Evolutionary conservation across 257 asterid genomes (phyloP), one percentile per base, ranked within the genome.

Genomic region (Solanum rostratum): DNA sequence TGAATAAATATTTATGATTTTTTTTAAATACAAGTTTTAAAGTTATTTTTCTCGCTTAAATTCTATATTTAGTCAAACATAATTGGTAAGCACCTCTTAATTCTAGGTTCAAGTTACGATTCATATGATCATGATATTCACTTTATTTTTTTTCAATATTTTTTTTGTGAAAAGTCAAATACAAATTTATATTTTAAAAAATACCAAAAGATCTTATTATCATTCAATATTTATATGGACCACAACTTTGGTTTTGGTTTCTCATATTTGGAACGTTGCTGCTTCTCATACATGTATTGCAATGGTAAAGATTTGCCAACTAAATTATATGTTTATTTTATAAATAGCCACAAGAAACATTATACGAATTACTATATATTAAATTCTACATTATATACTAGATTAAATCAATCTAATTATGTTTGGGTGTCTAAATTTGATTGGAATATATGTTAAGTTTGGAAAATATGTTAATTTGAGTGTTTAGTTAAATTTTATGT

Each of bases 211-310:
- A 22, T 10, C 3, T 4, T 60, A 24, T 60, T 24, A 22, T 62
- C 19, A 5, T n/a, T n/a, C n/a, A n/a, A 33, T 33, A 33, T 33
- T 33, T 33, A 33, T 70, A 83, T 83, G 92, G 88, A 90, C 90
- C 90, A 86, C 90, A 63, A 45, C 24, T 27, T 84, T 69, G 55
- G 59, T 78, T 53, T 73, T 41, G 39, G 39, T 5, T 33, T 33
- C 39, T 33, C 39, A 33, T 33, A 33, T 33, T 33, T 33, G 39
- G 3, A 33, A 33, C 4, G 3, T 33, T 33, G 39, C 39, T n/a
- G n/a, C n/a, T n/a, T n/a, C n/a, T n/a, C n/a, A n/a, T n/a, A n/a
- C n/a, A n/a, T n/a, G n/a, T n/a, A n/a, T n/a, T n/a, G n/a, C n/a
- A n/a, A n/a, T n/a, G n/a, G n/a, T n/a, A n/a, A n/a, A n/a, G n/a